A percentile compares a stretch with the other conserved stretches of the same genome.
Conservation (phyloP, 352 stramenopile genomes). For the Pythium angustatum region DNA sequence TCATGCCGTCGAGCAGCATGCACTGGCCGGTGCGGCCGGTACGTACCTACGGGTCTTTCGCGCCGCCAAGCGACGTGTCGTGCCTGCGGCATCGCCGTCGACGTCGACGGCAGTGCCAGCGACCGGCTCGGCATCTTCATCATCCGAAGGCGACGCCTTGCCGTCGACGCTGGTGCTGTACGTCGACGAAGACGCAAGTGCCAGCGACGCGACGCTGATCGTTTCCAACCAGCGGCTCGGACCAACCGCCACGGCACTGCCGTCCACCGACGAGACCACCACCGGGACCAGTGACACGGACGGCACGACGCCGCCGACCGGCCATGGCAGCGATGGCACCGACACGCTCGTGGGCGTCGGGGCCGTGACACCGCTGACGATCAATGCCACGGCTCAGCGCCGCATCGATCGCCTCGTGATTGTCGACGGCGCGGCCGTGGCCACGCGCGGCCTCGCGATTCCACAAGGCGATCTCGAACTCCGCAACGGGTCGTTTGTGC, state of each 20-base stretch:
- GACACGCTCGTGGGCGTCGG: slow-evolving; percentile 1
- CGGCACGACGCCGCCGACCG: too few species aligned
- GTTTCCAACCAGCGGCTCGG: slow-evolving; percentile 4
- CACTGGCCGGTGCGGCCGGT: slow-evolving; percentile 50
- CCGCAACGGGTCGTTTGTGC: slow-evolving; percentile 50
- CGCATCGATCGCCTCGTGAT: slow-evolving; percentile 34
- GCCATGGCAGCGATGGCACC: too few species aligned
- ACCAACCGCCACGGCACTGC: background rate
- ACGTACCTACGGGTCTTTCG: slow-evolving; percentile 67
- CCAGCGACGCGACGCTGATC: slow-evolving; percentile 8
- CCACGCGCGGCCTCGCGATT: slow-evolving; percentile 15
- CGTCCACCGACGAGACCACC: too few species aligned
- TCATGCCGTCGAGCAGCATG: slow-evolving; percentile 40
- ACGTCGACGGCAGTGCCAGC: too few species aligned
- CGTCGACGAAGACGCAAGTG: background rate
- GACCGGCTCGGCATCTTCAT: too few species aligned
- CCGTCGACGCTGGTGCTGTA: background rate
- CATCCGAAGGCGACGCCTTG: background rate
- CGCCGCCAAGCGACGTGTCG: too few species aligned
- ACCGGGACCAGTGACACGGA: too few species aligned
- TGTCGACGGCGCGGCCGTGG: slow-evolving; percentile 49
- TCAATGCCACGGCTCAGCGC: slow-evolving; percentile 3
- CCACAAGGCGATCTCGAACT: slow-evolving; percentile 40
- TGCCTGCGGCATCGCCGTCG: too few species aligned
- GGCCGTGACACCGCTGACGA: slow-evolving; percentile 10